These are phyloP conservation scores for Gonium pectorale DNA, from an alignment of 139 green algal species.

Conservation along the genomic window DNA sequence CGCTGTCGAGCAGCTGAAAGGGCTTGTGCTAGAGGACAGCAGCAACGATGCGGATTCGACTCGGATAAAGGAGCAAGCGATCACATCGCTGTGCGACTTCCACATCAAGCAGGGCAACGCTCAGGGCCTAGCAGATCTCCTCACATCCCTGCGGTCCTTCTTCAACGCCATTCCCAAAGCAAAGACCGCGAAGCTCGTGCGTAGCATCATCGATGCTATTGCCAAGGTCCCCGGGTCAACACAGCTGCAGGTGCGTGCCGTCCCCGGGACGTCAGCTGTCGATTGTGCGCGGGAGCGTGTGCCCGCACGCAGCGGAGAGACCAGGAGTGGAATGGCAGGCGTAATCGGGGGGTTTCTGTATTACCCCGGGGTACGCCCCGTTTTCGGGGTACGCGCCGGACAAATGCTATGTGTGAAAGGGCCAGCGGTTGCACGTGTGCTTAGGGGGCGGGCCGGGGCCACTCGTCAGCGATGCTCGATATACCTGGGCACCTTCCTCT, in stretches of 20 bases:
- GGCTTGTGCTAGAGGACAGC: slow-evolving; percentile 59
- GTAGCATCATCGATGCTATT: slow-evolving; percentile 95
- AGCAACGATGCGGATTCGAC: slow-evolving; percentile 75
- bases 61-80: slow-evolving; percentile 88
- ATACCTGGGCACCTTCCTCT: no score
- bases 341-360: no score
- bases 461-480: no score
- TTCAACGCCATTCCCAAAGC: slow-evolving; percentile 95
- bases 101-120: slow-evolving; percentile 82
- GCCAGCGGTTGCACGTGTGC: no score
- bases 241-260: slow-evolving; percentile 85
- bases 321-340: no score
- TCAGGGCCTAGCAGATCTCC: slow-evolving; percentile 75
- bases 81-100: slow-evolving; percentile 74
- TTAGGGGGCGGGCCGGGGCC: no score
- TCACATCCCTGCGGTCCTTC: slow-evolving; percentile 88
- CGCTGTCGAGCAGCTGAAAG: slow-evolving; percentile 38
- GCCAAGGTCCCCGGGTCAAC: slow-evolving; percentile 89
- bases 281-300: no score
- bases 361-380: no score
- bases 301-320: no score
- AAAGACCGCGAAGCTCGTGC: slow-evolving; percentile 98
- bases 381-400: no score
- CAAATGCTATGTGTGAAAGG: no score
- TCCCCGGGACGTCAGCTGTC: no score